phyloP scores from a whole-genome alignment of 352 stramenopile species.

The Thalassiosira livingstoniorum region DNA sequence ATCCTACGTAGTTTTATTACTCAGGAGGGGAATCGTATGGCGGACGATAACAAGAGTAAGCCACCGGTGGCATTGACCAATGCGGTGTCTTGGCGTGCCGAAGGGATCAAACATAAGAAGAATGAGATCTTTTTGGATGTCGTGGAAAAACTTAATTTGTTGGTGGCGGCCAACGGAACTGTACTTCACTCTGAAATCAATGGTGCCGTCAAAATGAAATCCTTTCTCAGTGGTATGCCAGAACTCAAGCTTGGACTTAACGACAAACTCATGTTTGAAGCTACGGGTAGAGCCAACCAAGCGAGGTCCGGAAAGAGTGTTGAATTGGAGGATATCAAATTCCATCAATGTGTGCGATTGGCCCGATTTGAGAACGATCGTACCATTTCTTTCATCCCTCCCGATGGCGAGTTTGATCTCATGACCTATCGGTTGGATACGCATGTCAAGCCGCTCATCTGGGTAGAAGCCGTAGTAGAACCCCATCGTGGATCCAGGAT shows the following conservation, averaged over 20 bases:
- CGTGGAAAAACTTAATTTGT: conserved; percentile 97
- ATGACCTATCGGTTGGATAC: conserved; percentile 98
- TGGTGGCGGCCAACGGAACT: conserved; percentile 97
- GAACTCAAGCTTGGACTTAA: conserved; percentile 99
- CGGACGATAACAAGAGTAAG: conserved; percentile 89
- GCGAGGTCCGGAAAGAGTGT: conserved; percentile 91
- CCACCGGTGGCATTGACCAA: conserved; percentile 97
- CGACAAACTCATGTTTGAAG: conserved; percentile 99
- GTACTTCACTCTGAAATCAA: conserved; percentile 99
- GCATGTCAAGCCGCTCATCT: conserved; percentile 99
- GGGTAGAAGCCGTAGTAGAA: conserved; percentile 98
- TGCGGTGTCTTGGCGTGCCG: conserved; percentile 97
- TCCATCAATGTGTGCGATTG: conserved; percentile 99
- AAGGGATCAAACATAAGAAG: conserved; percentile 99
- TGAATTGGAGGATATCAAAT: conserved; percentile 99
- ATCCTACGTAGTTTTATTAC: conserved; percentile 96
- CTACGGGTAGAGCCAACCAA: conserved; percentile 88
- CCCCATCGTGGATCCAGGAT: conserved; percentile 96
- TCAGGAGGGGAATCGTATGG: conserved; percentile 95
- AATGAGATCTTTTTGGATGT: conserved; percentile 99
- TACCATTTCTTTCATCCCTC: conserved; percentile 99
- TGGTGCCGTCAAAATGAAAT: conserved; percentile 97
- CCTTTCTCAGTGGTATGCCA: conserved; percentile 98
- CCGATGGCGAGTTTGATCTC: conserved; percentile 99
- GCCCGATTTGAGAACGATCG: conserved; percentile 99